Percentiles rank a stretch among this genome's conserved stretches.
phyloP scores from a whole-genome alignment of 768 basidiomycete genomes.

The Leccinum barrowsii region DNA sequence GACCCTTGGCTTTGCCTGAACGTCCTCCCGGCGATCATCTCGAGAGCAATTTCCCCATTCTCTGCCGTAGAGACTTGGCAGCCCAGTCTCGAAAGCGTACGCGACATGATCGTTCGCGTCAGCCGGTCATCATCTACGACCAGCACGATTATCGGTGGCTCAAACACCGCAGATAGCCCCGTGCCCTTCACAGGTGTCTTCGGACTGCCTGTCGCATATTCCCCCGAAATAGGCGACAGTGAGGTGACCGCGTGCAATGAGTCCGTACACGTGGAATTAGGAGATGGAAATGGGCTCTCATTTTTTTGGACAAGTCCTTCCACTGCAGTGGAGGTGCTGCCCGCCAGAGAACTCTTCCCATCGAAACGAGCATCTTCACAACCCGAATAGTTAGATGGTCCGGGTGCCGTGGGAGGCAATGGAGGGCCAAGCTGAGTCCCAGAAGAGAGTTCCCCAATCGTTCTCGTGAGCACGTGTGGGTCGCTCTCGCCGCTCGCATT shows the following conservation, averaged over 20 bases:
- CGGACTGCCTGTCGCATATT: conserved; percentile 7
- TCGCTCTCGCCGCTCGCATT: conserved; percentile 32
- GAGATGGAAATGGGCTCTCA: not conserved
- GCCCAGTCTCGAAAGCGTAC: conserved; percentile 74
- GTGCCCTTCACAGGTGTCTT: conserved; percentile 14
- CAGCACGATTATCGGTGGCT: conserved; percentile 58
- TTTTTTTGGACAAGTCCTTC: not conserved
- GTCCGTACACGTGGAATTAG: conserved; percentile 5
- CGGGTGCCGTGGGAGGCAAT: conserved; percentile 10
- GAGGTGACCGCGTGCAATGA: not conserved
- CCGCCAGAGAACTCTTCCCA: not conserved
- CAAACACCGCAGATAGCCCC: conserved; percentile 31
- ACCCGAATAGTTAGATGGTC: not conserved
- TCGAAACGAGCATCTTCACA: not conserved
- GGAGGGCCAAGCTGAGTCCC: conserved; percentile 31
- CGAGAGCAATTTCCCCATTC: conserved; percentile 76
- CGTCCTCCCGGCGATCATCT: conserved; percentile 55
- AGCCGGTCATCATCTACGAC: conserved; percentile 84
- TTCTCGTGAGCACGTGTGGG: conserved; percentile 38
- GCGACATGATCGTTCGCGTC: conserved; percentile 77
- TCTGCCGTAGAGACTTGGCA: conserved; percentile 78
- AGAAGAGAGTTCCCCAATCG: conserved; percentile 40
- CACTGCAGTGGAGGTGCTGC: conserved; percentile 3
- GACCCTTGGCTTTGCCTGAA: not conserved
- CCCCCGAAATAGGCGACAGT: conserved; percentile 1